Evolutionary conservation across 306 rosid species (phyloP).

Genomic region (Arachis stenosperma): DNA sequence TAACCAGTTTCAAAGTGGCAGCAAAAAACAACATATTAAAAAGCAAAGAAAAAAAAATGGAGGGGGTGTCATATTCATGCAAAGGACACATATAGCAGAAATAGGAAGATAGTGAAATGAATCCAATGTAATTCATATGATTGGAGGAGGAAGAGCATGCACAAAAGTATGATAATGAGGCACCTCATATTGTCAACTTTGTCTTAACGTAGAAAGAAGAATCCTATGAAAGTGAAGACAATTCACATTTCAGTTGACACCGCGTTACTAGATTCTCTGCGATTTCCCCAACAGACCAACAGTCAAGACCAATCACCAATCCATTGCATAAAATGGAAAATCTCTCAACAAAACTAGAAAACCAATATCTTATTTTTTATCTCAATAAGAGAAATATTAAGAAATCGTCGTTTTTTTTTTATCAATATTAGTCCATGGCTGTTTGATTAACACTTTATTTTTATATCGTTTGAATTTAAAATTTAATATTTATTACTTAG

Average conservation of each 20-base stretch:
- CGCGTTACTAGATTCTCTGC: background rate
- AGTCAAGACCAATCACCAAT: background rate
- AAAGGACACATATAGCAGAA: background rate
- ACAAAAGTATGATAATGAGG: background rate
- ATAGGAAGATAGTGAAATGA: background rate
- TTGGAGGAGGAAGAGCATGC: background rate
- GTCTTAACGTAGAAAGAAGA: background rate
- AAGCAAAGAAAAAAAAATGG: background rate
- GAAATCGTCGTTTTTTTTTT: no score
- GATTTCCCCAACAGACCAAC: background rate
- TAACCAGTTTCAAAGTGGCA: background rate
- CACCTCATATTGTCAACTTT: background rate
- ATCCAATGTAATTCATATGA: no score
- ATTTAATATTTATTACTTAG: no score
- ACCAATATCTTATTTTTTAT: no score
- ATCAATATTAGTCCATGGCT: no score
- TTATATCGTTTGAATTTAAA: no score
- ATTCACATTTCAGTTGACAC: background rate
- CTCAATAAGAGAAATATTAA: no score
- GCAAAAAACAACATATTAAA: background rate
- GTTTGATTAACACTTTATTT: no score
- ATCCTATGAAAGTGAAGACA: slow-evolving; percentile 1
- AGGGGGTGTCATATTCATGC: background rate
- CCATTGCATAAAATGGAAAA: no score
- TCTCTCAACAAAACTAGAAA: no score